Evolutionary conservation across 371 early-diverging fungal species (phyloP), one percentile per base, ranked within the genome.

Genomic region (Zychaea mexicana): DNA sequence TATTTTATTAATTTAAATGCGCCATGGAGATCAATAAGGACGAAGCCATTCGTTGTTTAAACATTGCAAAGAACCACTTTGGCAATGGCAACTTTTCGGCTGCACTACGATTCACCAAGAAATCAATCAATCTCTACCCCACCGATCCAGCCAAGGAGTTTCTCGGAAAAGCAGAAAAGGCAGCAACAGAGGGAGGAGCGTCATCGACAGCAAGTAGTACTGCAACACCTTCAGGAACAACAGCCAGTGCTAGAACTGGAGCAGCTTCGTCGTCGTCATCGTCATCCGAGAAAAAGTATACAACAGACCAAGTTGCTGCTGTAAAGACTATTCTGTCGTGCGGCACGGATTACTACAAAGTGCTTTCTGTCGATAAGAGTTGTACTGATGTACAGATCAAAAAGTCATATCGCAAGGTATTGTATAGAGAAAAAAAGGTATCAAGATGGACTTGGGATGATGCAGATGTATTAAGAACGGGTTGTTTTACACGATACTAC

Each of bases 341-440:
- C 61, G 88, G 91, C 24, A 79, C 79, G 55, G 94, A 98, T 73
- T 93, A 92, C 67, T 98, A 98, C 72, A 89, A 86, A 27, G 86
- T 98, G 13, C 79, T 99, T n/a, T 92, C 92, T 1, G 72, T 99
- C 28, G 82, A 85, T 13, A 94, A 92, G 77, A 71, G 77, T 13
- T 95, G 95, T 36, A 79, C 88, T 1, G 95, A 96, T 15, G 77
- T 73, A 7, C 94, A 98, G 60, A 93, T 99, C 64, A 98, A 97
- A 76, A 96, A 94, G 74, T 94, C 99, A 19, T 99, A 97, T 77
- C 85, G 96, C 70, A 97, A 95, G 88, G 93, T 94, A 79, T 19
- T 24, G n/a, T 39, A 32, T 19, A 17, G 49, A n/a, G n/a, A n/a
- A n/a, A n/a, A n/a, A n/a, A n/a, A n/a, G n/a, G 30, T 52, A 12